These are phyloP conservation scores for Diospyros kaki DNA, from an alignment of 148 eudicot genomes.

Conservation along the genomic window DNA sequence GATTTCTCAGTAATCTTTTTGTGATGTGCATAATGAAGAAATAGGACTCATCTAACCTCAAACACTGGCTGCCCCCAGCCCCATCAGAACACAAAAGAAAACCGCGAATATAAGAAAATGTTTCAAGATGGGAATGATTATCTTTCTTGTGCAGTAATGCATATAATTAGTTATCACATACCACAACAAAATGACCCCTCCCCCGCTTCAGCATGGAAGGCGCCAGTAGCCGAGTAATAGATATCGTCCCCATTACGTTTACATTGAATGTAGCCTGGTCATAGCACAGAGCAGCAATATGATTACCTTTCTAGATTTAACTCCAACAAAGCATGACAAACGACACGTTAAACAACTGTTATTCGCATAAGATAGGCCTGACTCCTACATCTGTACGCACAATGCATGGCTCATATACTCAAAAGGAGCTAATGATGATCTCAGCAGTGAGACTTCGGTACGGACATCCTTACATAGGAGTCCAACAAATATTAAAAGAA, in stretches of 20 bases:
- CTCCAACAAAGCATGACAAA: background rate
- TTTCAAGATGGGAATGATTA: background rate
- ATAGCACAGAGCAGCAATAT: constrained; percentile 11
- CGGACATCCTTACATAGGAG: background rate
- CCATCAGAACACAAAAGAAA: background rate
- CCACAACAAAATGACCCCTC: constrained; percentile 96
- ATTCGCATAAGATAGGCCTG: background rate
- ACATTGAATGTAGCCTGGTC: constrained; percentile 69
- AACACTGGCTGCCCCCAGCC: background rate
- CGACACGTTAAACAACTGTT: too few species aligned
- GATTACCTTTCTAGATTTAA: background rate
- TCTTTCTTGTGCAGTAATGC: background rate
- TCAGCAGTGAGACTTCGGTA: background rate
- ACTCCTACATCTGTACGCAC: background rate
- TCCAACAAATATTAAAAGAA: background rate
- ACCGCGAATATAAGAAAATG: background rate
- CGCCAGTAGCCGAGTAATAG: constrained; percentile 80
- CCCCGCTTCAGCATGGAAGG: constrained; percentile 82
- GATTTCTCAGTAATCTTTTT: background rate
- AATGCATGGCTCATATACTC: constrained; percentile 5
- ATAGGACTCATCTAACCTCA: background rate
- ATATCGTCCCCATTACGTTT: constrained; percentile 85
- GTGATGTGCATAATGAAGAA: background rate
- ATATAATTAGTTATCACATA: constrained; percentile 28
- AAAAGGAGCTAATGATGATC: background rate